These are phyloP conservation scores for Penicillium cinerascens DNA, from an alignment of 495 filamentous ascomycete genomes.

Conservation along the genomic window DNA sequence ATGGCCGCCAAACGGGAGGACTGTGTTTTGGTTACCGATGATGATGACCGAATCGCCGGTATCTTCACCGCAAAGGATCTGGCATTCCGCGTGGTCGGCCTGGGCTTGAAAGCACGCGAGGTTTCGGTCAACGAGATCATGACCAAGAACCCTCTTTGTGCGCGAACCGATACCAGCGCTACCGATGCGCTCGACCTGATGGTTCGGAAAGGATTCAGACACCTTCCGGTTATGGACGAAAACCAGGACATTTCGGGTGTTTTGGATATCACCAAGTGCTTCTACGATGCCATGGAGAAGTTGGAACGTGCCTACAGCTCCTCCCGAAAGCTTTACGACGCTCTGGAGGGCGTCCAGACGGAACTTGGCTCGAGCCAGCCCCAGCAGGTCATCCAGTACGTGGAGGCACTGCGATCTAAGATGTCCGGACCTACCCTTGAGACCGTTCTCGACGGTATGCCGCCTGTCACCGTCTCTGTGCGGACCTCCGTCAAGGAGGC, in stretches of 20 bases:
- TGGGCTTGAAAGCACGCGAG: constrained; percentile 83
- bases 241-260: constrained; percentile 99
- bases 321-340: constrained; percentile 93
- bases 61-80: constrained; percentile 99
- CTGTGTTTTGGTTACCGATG: constrained; percentile 97
- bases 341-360: constrained; percentile 96
- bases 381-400: constrained; percentile 97
- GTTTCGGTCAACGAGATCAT: constrained; percentile 97
- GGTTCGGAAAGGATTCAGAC: constrained; percentile 96
- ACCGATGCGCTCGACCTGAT: constrained; percentile 97
- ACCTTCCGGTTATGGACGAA: constrained; percentile 98
- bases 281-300: constrained; percentile 99
- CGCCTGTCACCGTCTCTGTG: constrained; percentile 91
- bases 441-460: constrained; percentile 85
- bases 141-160: constrained; percentile 98
- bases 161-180: constrained; percentile 94
- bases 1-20: constrained; percentile 99
- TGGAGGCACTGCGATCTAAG: constrained; percentile 88
- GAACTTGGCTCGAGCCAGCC: constrained; percentile 95
- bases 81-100: constrained; percentile 92
- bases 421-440: constrained; percentile 98
- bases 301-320: constrained; percentile 95
- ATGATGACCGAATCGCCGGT: constrained; percentile 94
- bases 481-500: constrained; percentile 95
- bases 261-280: constrained; percentile 98